Conservation (phyloP, 2,329 filamentous ascomycete species). For the Xylaria sp. region DNA sequence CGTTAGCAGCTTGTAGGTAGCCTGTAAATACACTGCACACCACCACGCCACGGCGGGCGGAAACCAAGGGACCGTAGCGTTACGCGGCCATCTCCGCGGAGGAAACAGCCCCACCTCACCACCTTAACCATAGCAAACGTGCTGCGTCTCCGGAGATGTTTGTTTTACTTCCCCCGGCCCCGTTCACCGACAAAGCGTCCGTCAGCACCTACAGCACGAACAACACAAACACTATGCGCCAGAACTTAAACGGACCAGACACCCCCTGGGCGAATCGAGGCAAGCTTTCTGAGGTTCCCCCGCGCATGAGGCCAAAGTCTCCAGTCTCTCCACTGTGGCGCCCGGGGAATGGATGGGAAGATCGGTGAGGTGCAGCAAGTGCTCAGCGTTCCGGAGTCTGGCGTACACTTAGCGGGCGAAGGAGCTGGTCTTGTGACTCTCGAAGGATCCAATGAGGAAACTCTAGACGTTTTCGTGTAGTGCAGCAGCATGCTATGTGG, state of each 20-base stretch:
- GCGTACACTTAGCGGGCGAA: background rate
- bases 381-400: background rate
- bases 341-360: conserved; percentile 4
- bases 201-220: too few species aligned
- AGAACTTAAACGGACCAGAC: background rate
- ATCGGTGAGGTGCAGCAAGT: background rate
- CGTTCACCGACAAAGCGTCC: background rate
- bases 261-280: conserved; percentile 4
- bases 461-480: background rate
- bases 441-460: background rate
- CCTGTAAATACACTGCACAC: background rate
- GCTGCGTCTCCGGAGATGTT: conserved; percentile 16
- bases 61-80: background rate
- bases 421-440: conserved; percentile 16
- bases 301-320: conserved; percentile 6
- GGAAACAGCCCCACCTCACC: background rate
- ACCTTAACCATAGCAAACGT: background rate
- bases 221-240: background rate
- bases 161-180: background rate
- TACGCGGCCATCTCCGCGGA: conserved; percentile 34
- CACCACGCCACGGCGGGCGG: conserved; percentile 13
- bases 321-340: conserved; percentile 1
- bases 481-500: background rate
- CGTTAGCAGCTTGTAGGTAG: conserved; percentile 2
- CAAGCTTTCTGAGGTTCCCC: background rate